Conservation (phyloP, 257 asterid species). For the Solanum corneliomulleri region DNA sequence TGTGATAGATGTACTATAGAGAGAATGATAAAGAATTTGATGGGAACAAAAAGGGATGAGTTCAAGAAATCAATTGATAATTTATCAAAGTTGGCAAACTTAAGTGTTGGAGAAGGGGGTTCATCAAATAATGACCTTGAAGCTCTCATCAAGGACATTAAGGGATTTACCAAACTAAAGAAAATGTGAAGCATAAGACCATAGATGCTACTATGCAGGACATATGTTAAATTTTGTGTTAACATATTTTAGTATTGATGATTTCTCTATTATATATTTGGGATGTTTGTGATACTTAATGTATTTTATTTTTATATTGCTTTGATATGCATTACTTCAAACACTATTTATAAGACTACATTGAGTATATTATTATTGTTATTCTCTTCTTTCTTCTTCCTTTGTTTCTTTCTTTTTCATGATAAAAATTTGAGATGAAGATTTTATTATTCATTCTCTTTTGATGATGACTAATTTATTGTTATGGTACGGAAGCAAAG, state of each 20-base stretch:
- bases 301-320: too few species aligned
- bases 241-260: background rate
- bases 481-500: too few species aligned
- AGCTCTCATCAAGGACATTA: background rate
- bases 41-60: constrained; percentile 29
- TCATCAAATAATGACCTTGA: constrained; percentile 21
- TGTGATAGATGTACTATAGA: constrained; percentile 28
- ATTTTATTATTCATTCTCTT: too few species aligned
- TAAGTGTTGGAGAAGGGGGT: constrained; percentile 27
- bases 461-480: too few species aligned
- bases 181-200: background rate
- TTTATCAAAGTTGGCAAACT: constrained; percentile 16
- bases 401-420: too few species aligned
- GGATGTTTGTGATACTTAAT: too few species aligned
- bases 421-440: too few species aligned
- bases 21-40: constrained; percentile 24
- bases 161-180: background rate
- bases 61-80: constrained; percentile 11
- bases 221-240: background rate
- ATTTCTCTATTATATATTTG: too few species aligned
- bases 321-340: background rate
- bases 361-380: too few species aligned
- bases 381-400: too few species aligned
- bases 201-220: background rate
- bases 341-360: too few species aligned